These are phyloP conservation scores for Populus hybrid DNA, from an alignment of 441 rosid species.

Conservation along the genomic window DNA sequence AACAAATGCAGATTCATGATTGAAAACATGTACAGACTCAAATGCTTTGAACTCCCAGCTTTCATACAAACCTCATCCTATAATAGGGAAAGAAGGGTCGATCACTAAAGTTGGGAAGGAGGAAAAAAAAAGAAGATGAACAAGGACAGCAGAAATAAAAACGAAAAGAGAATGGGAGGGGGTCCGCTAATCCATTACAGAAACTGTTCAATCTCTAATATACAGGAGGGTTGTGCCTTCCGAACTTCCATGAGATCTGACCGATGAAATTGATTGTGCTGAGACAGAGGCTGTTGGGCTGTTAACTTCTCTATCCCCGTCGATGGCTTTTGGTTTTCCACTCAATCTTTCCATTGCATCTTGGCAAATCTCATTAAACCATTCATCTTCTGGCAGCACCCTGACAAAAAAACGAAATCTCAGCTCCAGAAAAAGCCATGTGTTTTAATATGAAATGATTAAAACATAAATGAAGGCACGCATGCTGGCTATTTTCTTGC, in stretches of 20 bases:
- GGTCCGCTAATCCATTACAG: constrained; percentile 11
- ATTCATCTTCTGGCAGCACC: constrained; percentile 82
- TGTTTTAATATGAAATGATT: background rate
- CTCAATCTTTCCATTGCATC: constrained; percentile 85
- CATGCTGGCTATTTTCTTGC: background rate
- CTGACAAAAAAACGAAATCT: constrained; percentile 37
- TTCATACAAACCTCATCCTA: constrained; percentile 21
- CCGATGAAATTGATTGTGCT: constrained; percentile 92
- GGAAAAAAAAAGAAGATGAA: background rate
- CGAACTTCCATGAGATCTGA: constrained; percentile 88
- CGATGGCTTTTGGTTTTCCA: constrained; percentile 69
- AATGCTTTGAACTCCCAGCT: constrained; percentile 12
- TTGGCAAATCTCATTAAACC: constrained; percentile 83
- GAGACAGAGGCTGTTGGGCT: constrained; percentile 98
- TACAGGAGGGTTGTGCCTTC: constrained; percentile 37
- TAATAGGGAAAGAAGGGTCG: background rate
- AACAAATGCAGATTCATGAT: constrained; percentile 7
- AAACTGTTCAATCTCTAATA: constrained; percentile 25
- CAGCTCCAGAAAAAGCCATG: constrained; percentile 8
- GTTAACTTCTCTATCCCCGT: constrained; percentile 64
- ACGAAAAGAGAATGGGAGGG: background rate
- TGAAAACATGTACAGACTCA: constrained; percentile 37
- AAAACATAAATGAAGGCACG: background rate
- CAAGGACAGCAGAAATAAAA: background rate
- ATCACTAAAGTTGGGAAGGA: constrained; percentile 1